Evolutionary conservation across 805 yeast genomes (phyloP).

Genomic region (Starmerella davenportii): DNA sequence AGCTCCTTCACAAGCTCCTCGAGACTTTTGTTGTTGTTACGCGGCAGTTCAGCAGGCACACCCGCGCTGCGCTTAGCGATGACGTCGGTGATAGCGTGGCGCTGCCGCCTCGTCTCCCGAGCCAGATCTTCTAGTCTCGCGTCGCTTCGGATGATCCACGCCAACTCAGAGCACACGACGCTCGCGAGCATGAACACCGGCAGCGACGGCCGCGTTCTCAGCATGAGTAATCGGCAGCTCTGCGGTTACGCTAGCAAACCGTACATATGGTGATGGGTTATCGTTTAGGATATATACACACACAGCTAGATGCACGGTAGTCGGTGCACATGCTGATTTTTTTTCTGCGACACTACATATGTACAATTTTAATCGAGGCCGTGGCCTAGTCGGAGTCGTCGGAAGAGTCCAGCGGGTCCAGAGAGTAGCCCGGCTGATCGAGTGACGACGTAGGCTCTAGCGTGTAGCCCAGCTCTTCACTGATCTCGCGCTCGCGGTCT

Average conservation of each 20-base stretch:
- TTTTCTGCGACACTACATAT: too few relatives aligned
- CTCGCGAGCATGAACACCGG: constrained; percentile 23
- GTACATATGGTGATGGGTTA: too few relatives aligned
- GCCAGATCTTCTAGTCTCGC: background rate
- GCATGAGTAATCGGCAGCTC: background rate
- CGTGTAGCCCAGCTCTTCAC: background rate
- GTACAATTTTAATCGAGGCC: too few relatives aligned
- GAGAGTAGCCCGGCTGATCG: too few relatives aligned
- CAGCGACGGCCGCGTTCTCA: background rate
- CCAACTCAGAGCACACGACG: constrained; percentile 31
- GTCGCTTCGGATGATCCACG: constrained; percentile 29
- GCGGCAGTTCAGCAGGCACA: background rate
- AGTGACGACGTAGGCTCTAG: too few relatives aligned
- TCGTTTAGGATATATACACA: too few relatives aligned
- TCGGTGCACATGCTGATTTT: too few relatives aligned
- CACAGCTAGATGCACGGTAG: too few relatives aligned
- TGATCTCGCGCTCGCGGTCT: background rate
- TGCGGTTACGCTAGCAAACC: constrained; percentile 2
- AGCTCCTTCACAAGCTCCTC: background rate
- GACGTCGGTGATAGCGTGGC: background rate
- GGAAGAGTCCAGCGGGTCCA: too few relatives aligned
- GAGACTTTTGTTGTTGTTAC: background rate
- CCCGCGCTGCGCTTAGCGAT: background rate
- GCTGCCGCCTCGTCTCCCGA: background rate
- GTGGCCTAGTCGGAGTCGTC: too few relatives aligned